Evolutionary conservation across 2,329 filamentous ascomycete genomes (phyloP).

Genomic region (Tolypocladium ovalisporum): DNA sequence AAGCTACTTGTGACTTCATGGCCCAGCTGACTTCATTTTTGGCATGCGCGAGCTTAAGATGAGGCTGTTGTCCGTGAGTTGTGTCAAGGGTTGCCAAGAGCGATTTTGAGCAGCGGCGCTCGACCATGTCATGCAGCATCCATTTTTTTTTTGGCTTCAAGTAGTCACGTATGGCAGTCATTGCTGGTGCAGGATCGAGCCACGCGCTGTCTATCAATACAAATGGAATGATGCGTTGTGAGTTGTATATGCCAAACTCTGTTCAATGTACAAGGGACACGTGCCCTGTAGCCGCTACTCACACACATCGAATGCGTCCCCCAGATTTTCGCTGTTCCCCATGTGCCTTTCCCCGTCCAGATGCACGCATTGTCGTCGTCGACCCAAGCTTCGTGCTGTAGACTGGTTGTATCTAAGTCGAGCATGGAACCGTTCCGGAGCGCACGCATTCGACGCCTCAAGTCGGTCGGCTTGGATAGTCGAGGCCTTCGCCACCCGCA

Average conservation of each 20-base stretch:
- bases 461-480: neutral
- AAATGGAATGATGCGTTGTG: slow-evolving; percentile 4
- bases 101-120: too few species aligned
- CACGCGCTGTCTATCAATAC: neutral
- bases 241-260: neutral
- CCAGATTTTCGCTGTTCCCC: neutral
- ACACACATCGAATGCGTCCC: neutral
- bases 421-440: too few species aligned
- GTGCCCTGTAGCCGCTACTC: neutral
- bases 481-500: neutral
- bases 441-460: neutral
- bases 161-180: neutral
- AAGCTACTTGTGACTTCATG: too few species aligned
- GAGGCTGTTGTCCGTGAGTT: too few species aligned
- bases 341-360: neutral
- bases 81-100: too few species aligned
- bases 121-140: neutral
- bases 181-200: neutral
- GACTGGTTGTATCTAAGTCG: neutral
- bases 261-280: slow-evolving; percentile 2
- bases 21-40: too few species aligned
- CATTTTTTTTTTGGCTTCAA: neutral
- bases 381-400: neutral
- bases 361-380: neutral
- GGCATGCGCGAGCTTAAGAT: too few species aligned